Conservation (phyloP, 129 eudicot genomes). For the Oenanthe sinensis region DNA sequence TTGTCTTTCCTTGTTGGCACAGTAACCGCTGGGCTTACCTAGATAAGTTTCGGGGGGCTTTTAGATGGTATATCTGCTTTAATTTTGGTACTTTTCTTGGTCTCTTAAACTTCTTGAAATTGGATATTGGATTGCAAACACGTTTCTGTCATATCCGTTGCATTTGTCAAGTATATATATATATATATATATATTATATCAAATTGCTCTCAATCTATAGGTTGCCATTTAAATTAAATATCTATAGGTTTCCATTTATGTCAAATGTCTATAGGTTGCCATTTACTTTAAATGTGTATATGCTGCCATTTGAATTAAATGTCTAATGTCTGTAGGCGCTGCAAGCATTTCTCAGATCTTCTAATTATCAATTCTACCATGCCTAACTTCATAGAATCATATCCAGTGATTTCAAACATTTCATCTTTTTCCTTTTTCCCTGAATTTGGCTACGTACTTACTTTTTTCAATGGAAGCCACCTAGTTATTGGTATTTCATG, state of each 20-base stretch:
- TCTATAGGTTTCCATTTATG: not conserved
- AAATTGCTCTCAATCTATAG: not conserved
- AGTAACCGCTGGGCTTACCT: slow-evolving; percentile 62
- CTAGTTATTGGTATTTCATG: not conserved
- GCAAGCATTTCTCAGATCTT: not conserved
- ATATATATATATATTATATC: not conserved
- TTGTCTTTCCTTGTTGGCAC: slow-evolving; percentile 13
- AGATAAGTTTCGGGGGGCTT: slow-evolving; percentile 77
- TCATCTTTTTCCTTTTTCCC: not conserved
- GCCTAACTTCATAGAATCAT: too few species aligned
- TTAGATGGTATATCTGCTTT: slow-evolving; percentile 98
- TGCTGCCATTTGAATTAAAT: not conserved
- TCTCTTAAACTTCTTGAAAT: slow-evolving; percentile 2
- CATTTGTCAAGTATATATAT: not conserved
- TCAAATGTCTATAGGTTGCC: not conserved
- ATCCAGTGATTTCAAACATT: not conserved
- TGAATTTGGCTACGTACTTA: not conserved
- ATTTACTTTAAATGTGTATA: not conserved
- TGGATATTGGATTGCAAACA: not conserved
- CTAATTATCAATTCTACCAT: not conserved
- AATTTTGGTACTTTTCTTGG: slow-evolving; percentile 60
- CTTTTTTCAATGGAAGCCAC: not conserved
- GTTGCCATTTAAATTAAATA: not conserved
- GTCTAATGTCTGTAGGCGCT: not conserved
- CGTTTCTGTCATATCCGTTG: not conserved